These are phyloP conservation scores for Coemansia aciculifera DNA, from an alignment of 192 early-diverging fungal species.

Conservation along the genomic window DNA sequence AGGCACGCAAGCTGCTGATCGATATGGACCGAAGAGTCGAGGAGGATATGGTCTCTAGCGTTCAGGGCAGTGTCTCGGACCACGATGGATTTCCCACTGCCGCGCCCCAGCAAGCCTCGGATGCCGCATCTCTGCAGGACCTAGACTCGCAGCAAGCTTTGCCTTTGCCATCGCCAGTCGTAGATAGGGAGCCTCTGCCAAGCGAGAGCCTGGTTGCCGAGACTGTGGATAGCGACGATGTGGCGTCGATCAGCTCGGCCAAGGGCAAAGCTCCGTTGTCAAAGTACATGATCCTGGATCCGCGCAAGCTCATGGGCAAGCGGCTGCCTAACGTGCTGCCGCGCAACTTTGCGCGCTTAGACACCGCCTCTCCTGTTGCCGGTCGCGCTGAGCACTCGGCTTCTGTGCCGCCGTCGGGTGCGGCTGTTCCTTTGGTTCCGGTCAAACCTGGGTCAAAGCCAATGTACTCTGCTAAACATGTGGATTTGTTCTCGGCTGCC, in stretches of 20 bases:
- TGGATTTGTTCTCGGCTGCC: slow-evolving; percentile 16
- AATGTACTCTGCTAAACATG: slow-evolving; percentile 26
- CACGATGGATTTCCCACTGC: not conserved
- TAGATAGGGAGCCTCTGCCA: not conserved
- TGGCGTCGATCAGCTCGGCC: slow-evolving; percentile 17
- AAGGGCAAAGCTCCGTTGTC: slow-evolving; percentile 39
- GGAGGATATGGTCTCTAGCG: slow-evolving; percentile 29
- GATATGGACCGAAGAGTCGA: slow-evolving; percentile 49
- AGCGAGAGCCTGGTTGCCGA: not conserved
- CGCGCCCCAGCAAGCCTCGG: not conserved
- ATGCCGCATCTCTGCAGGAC: not conserved
- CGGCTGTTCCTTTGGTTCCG: not conserved
- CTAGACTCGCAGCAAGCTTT: not conserved
- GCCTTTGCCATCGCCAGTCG: not conserved
- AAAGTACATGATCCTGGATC: slow-evolving; percentile 56
- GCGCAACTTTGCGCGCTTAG: slow-evolving; percentile 9
- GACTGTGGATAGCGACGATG: slow-evolving; percentile 15
- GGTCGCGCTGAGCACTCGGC: slow-evolving; percentile 13
- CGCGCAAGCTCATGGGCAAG: slow-evolving; percentile 55
- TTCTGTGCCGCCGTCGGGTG: slow-evolving; percentile 12
- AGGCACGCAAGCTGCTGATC: slow-evolving; percentile 42
- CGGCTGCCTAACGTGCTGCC: slow-evolving; percentile 42
- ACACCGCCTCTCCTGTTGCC: not conserved
- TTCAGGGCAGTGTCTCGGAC: slow-evolving; percentile 8
- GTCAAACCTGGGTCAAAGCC: not conserved